Percentiles rank a stretch among this genome's conserved stretches.
Conservation (phyloP, 371 early-diverging fungal species). For the Funneliformis caledonium region DNA sequence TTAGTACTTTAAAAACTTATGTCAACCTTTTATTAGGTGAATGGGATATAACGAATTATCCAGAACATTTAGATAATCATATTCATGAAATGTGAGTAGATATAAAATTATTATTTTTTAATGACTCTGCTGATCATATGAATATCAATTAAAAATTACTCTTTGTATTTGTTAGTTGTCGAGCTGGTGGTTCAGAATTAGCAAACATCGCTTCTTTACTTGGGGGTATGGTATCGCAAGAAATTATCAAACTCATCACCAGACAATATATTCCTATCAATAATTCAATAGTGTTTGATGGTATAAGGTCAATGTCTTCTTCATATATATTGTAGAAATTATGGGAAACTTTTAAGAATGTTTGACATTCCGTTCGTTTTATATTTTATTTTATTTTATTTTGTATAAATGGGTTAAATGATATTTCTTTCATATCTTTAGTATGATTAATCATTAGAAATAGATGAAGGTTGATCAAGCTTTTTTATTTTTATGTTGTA, state of each 20-base stretch:
- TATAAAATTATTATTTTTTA: not conserved
- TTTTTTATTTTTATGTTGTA: no score
- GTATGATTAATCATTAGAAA: no score
- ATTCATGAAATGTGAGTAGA: constrained; percentile 33
- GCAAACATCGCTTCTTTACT: constrained; percentile 86
- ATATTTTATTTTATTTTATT: no score
- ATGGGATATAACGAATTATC: not conserved
- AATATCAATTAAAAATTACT: not conserved
- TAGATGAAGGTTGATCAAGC: no score
- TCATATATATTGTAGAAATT: constrained; percentile 43
- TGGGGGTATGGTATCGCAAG: constrained; percentile 95
- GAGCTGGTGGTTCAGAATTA: constrained; percentile 77
- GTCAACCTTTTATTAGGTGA: constrained; percentile 10
- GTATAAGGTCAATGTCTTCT: constrained; percentile 61
- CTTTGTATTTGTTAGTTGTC: constrained; percentile 57
- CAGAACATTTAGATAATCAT: constrained; percentile 25
- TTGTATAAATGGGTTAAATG: no score
- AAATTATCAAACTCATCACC: constrained; percentile 92
- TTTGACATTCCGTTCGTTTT: not conserved
- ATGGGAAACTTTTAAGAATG: not conserved
- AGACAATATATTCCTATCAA: constrained; percentile 89
- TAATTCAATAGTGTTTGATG: constrained; percentile 85
- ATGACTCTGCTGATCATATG: not conserved
- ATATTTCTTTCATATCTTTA: no score
- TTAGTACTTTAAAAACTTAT: constrained; percentile 12